Conservation (phyloP, 2,329 filamentous ascomycete species). For the Claviceps fusiformis region DNA sequence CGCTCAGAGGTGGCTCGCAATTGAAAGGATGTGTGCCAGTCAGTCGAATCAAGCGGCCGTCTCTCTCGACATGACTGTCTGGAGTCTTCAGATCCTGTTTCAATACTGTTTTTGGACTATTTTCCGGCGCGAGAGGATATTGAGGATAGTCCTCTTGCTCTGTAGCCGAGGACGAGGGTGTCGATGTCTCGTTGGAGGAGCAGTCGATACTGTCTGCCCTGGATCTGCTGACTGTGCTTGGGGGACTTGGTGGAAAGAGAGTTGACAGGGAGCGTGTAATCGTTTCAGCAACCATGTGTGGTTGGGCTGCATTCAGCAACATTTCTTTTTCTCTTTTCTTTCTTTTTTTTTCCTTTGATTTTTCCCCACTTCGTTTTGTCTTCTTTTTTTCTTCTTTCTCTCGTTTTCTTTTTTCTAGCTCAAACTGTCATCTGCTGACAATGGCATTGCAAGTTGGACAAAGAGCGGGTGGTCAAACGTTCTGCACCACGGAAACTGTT, state of each 20-base stretch:
- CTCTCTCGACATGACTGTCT: slow-evolving; percentile 66
- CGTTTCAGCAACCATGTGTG: background rate
- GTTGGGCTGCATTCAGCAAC: background rate
- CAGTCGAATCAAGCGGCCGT: slow-evolving; percentile 68
- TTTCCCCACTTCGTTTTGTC: too few relatives aligned
- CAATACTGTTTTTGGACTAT: slow-evolving; percentile 48
- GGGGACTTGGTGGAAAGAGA: slow-evolving; percentile 25
- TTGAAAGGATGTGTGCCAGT: slow-evolving; percentile 90
- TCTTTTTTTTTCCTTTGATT: too few relatives aligned
- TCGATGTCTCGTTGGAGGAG: background rate
- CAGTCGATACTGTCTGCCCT: slow-evolving; percentile 20
- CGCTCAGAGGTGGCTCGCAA: slow-evolving; percentile 68
- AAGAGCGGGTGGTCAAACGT: background rate
- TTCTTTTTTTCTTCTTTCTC: too few relatives aligned
- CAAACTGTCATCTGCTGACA: background rate
- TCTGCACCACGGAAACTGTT: background rate
- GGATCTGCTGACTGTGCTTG: slow-evolving; percentile 24
- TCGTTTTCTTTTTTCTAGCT: background rate
- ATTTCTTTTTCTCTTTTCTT: background rate
- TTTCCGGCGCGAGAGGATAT: slow-evolving; percentile 57
- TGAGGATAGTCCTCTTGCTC: background rate
- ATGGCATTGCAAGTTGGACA: background rate
- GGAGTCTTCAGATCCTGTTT: slow-evolving; percentile 72
- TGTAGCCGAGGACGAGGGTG: background rate
- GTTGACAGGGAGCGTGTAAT: slow-evolving; percentile 2